These are phyloP conservation scores for Boletus mariae DNA, from an alignment of 1,284 basidiomycete genomes.

Conservation along the genomic window DNA sequence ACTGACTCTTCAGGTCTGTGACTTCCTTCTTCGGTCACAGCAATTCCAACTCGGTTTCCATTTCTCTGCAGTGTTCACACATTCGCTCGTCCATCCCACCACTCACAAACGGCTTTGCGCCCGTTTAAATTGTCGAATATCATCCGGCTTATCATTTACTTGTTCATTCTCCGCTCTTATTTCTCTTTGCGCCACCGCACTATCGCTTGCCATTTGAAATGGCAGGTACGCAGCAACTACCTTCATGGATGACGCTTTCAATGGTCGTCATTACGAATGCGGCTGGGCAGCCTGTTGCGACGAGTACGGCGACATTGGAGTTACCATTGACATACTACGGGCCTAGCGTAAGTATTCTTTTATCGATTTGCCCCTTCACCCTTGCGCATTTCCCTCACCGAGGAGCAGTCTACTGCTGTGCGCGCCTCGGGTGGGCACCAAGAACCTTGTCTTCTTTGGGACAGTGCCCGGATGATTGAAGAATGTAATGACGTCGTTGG, in stretches of 20 bases:
- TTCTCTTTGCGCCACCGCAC: neutral
- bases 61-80: slow-evolving; percentile 17
- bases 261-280: slow-evolving; percentile 48
- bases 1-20: slow-evolving; percentile 17
- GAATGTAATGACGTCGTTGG: slow-evolving; percentile 11
- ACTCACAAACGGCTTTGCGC: slow-evolving; percentile 2
- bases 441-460: neutral
- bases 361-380: neutral
- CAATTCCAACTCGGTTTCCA: neutral
- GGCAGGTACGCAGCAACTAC: slow-evolving; percentile 57
- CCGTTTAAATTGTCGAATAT: slow-evolving; percentile 5
- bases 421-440: neutral
- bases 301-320: slow-evolving; percentile 49
- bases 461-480: neutral
- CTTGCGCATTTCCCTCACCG: neutral
- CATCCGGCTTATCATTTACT: neutral
- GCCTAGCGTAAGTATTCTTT: slow-evolving; percentile 55
- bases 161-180: slow-evolving; percentile 7
- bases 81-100: slow-evolving; percentile 23
- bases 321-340: slow-evolving; percentile 72
- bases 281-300: slow-evolving; percentile 47
- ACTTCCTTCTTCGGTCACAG: neutral
- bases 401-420: neutral
- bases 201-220: slow-evolving; percentile 17
- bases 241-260: slow-evolving; percentile 61